phyloP scores from a whole-genome alignment of 345 rosid species.

The Citrus trifoliata region DNA sequence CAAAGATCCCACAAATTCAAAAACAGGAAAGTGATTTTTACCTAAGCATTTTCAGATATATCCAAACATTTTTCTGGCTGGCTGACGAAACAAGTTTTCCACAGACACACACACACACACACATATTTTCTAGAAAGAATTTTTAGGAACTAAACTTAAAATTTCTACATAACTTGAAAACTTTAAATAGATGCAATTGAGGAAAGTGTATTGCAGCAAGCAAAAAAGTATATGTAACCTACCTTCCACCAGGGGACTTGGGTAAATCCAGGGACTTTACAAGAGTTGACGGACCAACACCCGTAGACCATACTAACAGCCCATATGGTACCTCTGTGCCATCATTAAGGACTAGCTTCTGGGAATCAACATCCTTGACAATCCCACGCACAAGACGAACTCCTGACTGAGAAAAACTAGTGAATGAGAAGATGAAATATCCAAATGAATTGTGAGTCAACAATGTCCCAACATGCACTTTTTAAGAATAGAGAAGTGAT shows the following conservation, averaged over 20 bases:
- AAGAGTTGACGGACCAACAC: slow-evolving; percentile 85
- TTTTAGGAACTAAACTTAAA: not conserved
- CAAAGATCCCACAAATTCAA: not conserved
- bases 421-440: slow-evolving; percentile 4
- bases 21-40: not conserved
- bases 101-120: not conserved
- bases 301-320: slow-evolving; percentile 90
- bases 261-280: slow-evolving; percentile 70
- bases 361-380: slow-evolving; percentile 85
- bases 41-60: not conserved
- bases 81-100: not conserved
- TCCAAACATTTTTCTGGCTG: not conserved
- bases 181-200: not conserved
- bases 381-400: slow-evolving; percentile 83
- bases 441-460: not conserved
- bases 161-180: not conserved
- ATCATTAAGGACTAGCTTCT: slow-evolving; percentile 68
- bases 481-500: not conserved
- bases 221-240: slow-evolving; percentile 6
- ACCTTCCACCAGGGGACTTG: slow-evolving; percentile 93
- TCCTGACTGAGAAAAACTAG: slow-evolving; percentile 62
- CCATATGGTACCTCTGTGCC: slow-evolving; percentile 91
- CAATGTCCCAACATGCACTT: not conserved
- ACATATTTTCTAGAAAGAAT: not conserved
- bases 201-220: not conserved